These are phyloP conservation scores for Tolypocladium ophioglossoides DNA, from an alignment of 2,329 filamentous ascomycete species.

Conservation along the genomic window DNA sequence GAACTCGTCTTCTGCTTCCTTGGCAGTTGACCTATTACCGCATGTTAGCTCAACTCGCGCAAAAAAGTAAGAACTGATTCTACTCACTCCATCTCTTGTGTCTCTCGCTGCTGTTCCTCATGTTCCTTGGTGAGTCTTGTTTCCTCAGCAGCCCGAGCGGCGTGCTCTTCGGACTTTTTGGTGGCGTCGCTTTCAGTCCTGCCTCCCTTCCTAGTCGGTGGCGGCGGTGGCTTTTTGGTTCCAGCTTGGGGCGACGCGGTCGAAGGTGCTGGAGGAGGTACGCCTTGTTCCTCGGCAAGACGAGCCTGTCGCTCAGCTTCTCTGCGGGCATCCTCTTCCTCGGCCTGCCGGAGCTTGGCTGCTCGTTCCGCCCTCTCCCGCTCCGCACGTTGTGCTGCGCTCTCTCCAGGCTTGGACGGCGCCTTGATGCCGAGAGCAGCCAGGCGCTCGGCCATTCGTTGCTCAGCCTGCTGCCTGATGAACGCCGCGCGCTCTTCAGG, in stretches of 20 bases:
- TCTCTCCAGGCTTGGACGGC: conserved; percentile 69
- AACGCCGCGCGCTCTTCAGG: conserved; percentile 90
- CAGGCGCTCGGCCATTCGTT: conserved; percentile 91
- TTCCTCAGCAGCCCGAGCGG: conserved; percentile 52
- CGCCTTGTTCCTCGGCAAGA: conserved; percentile 65
- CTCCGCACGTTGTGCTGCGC: conserved; percentile 72
- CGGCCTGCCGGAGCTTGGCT: conserved; percentile 76
- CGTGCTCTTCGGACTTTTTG: conserved; percentile 45
- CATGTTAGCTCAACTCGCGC: conserved; percentile 14
- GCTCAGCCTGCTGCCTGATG: conserved; percentile 94
- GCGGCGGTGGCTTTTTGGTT: conserved; percentile 61
- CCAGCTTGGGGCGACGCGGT: conserved; percentile 34
- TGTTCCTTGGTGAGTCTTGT: conserved; percentile 61
- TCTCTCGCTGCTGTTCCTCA: conserved; percentile 63
- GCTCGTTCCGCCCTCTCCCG: conserved; percentile 81
- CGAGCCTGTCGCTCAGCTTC: conserved; percentile 80
- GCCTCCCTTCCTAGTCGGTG: conserved; percentile 61
- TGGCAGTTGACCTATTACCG: conserved; percentile 55
- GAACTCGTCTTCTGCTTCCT: conserved; percentile 69
- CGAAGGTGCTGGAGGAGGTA: conserved; percentile 49
- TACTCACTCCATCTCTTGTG: conserved; percentile 73
- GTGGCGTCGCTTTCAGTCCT: conserved; percentile 48
- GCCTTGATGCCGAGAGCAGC: conserved; percentile 88
- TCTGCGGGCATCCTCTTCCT: conserved; percentile 84
- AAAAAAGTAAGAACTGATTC: neutral